phyloP scores from a whole-genome alignment of 1,284 basidiomycete species.

The Ceratobasidium sp. region DNA sequence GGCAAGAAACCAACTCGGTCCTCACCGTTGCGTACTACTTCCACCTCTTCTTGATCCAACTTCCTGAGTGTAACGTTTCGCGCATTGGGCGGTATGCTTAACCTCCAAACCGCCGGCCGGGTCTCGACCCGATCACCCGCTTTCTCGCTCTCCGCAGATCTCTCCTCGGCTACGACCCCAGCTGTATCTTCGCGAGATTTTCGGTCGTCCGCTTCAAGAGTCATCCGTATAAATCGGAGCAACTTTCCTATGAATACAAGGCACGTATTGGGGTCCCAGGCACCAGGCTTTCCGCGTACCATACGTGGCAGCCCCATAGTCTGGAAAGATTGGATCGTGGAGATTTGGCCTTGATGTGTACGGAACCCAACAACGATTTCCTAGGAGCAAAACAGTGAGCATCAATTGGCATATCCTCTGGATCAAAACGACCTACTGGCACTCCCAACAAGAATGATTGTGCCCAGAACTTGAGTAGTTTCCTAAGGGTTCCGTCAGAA shows the following conservation, averaged over 20 bases:
- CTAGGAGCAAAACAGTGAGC: constrained; percentile 52
- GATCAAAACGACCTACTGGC: constrained; percentile 63
- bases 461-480: constrained; percentile 94
- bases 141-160: constrained; percentile 75
- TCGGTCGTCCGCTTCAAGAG: constrained; percentile 45
- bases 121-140: constrained; percentile 55
- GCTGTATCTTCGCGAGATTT: neutral
- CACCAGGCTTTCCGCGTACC: constrained; percentile 73
- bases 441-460: constrained; percentile 94
- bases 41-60: constrained; percentile 52
- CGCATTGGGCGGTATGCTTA: constrained; percentile 49
- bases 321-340: constrained; percentile 69
- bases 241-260: constrained; percentile 76
- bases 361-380: constrained; percentile 93
- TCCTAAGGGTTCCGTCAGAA: constrained; percentile 57
- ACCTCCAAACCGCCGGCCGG: constrained; percentile 48
- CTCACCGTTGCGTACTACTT: constrained; percentile 68
- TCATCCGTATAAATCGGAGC: constrained; percentile 62
- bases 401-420: constrained; percentile 9
- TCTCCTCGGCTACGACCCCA: constrained; percentile 28
- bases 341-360: constrained; percentile 73
- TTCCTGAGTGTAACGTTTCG: constrained; percentile 12
- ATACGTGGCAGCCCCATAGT: constrained; percentile 75
- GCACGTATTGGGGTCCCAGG: constrained; percentile 79
- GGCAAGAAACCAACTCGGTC: constrained; percentile 78